Percentiles rank a stretch among this genome's conserved stretches.
These are phyloP conservation scores for Tricholoma matsutake DNA, from an alignment of 768 basidiomycete genomes.

Conservation along the genomic window DNA sequence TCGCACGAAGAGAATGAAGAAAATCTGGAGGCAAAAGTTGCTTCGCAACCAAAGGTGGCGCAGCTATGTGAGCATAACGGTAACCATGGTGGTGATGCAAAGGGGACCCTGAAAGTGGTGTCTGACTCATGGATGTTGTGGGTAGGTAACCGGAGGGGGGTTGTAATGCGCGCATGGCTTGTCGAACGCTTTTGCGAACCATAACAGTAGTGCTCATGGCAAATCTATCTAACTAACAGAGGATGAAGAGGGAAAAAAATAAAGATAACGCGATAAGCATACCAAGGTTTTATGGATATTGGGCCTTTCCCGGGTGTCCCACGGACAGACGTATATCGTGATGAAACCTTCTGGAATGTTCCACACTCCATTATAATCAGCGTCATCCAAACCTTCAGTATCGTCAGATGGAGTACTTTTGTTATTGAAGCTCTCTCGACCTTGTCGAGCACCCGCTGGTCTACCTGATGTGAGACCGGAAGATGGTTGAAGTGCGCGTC, in stretches of 20 bases:
- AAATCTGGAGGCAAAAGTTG: conserved; percentile 28
- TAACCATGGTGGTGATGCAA: conserved; percentile 15
- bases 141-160: conserved; percentile 19
- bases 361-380: conserved; percentile 42
- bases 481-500: conserved; percentile 9
- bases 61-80: conserved; percentile 15
- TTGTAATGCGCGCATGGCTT: conserved; percentile 31
- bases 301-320: conserved; percentile 63
- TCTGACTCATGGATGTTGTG: conserved; percentile 23
- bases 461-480: conserved; percentile 5
- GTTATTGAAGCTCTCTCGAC: background rate
- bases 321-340: conserved; percentile 67
- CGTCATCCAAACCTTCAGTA: conserved; percentile 21
- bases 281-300: conserved; percentile 64
- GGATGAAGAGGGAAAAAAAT: conserved; percentile 9
- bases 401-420: background rate
- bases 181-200: conserved; percentile 41
- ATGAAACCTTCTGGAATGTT: conserved; percentile 68
- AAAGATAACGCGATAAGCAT: conserved; percentile 24
- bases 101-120: conserved; percentile 17
- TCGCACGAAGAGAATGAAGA: conserved; percentile 27
- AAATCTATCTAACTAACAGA: conserved; percentile 67
- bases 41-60: conserved; percentile 24
- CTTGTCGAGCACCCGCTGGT: background rate
- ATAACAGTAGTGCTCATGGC: conserved; percentile 68